Evolutionary conservation across 768 basidiomycete genomes (phyloP), one percentile per base, ranked within the genome.

Genomic region (Tulasnella sp.): DNA sequence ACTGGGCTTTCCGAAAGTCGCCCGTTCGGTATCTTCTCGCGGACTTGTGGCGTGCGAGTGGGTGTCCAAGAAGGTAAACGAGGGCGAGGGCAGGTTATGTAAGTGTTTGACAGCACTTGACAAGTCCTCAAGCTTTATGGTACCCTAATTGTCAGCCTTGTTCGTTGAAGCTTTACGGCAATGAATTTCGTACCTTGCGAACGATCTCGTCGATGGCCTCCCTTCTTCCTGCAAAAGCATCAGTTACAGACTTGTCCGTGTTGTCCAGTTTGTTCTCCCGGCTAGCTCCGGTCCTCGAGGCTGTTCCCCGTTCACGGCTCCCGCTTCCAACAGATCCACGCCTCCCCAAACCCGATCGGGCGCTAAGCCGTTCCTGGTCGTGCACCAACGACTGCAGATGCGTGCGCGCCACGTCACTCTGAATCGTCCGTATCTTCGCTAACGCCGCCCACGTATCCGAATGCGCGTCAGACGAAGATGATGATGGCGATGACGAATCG

Each of bases 171-270:
- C 21, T 5, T 48, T n/a, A 5, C 5, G n/a, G 47, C 5, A 48
- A 29, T 5, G 5, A 11, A 48, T 7, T 48, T 5, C 47, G n/a
- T 48, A 48, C 47, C 47, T 48, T 48, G 5, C 47, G 47, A 7
- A 48, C 27, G 47, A 48, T 48, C 19, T 48, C 47, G n/a, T 48
- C 47, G n/a, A 48, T 48, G 47, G 47, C 47, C 27, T 48, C 47
- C 47, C 27, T 48, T n/a, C 47, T 5, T 23, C 47, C 47, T 7
- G 47, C 47, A 48, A 48, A 48, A 7, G 19, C 47, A n/a, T 48
- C 47, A 5, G 5, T 5, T 5, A n/a, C 47, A 5, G 21, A 21
- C 47, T 48, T 29, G n/a, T 21, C 47, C 19, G 7, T n/a, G 27
- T 29, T 48, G 47, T 29, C 47, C 47, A n/a, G 5, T n/a, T 48